These are phyloP conservation scores for Trametes cubensis DNA, from an alignment of 768 basidiomycete genomes.

Conservation along the genomic window DNA sequence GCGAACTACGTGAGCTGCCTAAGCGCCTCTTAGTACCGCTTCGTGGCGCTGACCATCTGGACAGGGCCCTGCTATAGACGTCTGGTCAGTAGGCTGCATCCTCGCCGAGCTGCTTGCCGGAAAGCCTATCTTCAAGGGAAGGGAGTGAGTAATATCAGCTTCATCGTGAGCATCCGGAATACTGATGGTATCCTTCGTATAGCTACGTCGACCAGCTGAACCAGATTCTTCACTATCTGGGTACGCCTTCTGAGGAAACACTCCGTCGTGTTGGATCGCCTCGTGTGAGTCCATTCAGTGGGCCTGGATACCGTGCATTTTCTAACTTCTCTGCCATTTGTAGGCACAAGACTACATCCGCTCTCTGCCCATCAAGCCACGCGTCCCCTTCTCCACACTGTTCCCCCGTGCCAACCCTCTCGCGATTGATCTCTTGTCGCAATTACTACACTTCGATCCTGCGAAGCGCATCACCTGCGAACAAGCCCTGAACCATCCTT, in stretches of 20 bases:
- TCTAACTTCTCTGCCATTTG: neutral
- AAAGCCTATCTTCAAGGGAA: conserved; percentile 95
- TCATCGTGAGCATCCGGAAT: neutral
- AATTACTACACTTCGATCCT: conserved; percentile 95
- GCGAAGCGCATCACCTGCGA: conserved; percentile 96
- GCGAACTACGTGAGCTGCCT: conserved; percentile 78
- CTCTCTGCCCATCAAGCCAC: conserved; percentile 94
- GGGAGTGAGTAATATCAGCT: conserved; percentile 67
- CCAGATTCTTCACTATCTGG: conserved; percentile 97
- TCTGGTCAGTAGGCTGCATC: conserved; percentile 97
- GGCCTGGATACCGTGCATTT: neutral
- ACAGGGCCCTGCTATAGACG: conserved; percentile 88
- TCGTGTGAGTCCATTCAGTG: conserved; percentile 54
- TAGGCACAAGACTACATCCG: conserved; percentile 98
- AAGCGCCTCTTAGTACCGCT: neutral
- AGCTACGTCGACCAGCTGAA: conserved; percentile 99
- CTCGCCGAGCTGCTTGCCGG: conserved; percentile 90
- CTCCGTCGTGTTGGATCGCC: conserved; percentile 95
- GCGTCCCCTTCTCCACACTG: conserved; percentile 87
- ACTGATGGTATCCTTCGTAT: conserved; percentile 13
- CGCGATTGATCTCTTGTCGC: conserved; percentile 89
- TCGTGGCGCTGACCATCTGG: neutral
- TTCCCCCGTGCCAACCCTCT: conserved; percentile 94
- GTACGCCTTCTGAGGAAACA: conserved; percentile 96
- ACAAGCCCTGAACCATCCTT: conserved; percentile 93